Base-by-base conservation (phyloP, 2,329 filamentous ascomycete species). In the Gaeumannomyces tritici region DNA sequence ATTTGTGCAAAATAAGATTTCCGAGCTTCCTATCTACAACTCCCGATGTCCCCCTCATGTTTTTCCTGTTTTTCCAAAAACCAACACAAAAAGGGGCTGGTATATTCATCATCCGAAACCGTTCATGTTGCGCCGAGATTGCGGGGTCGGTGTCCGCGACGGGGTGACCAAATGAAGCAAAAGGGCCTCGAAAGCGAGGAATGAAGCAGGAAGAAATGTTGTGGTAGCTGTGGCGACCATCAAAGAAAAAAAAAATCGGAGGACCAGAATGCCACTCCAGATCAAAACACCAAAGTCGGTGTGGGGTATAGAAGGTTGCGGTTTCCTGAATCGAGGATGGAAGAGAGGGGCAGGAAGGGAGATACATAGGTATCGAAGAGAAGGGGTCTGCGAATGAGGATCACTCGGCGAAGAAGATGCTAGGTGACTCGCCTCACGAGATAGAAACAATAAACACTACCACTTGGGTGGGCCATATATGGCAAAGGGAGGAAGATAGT, bases 391-490 rank as follows among this genome's bases (percentile, higher is more conserved):
- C 21, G 47, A 51, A 51, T n/a, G 21, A n/a, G 21, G 42, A 21
- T n/a, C 42, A n/a, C 21, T 8, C 8, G 42, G 7, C 42, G 2
- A 2, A 7, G 7, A 7, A 42, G 35, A 15, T 6, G 18, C 3
- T 15, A 4, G 18, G 4, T n/a, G 15, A 18, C 18, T 2, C 42
- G 21, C 21, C 1, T n/a, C 42, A 18, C 42, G 2, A 2, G 18
- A 55, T 61, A 42, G 26, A 61, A 57, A 58, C 62, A 63, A 63
- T 63, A 63, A 63, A 63, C 59, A 63, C 59, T 61, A 63, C 51
- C 62, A 42, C 59, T 35, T 58, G 27, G 28, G 15, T 27, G 54
- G 12, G 55, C 55, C 28, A 8, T 21, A n/a, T 51, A n/a, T 51
- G 42, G 42, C 42, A 51, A 51, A 47, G 42, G n/a, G n/a, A 47